Conservation (phyloP, 2,329 filamentous ascomycete genomes). For the Emericellopsis atlantica region DNA sequence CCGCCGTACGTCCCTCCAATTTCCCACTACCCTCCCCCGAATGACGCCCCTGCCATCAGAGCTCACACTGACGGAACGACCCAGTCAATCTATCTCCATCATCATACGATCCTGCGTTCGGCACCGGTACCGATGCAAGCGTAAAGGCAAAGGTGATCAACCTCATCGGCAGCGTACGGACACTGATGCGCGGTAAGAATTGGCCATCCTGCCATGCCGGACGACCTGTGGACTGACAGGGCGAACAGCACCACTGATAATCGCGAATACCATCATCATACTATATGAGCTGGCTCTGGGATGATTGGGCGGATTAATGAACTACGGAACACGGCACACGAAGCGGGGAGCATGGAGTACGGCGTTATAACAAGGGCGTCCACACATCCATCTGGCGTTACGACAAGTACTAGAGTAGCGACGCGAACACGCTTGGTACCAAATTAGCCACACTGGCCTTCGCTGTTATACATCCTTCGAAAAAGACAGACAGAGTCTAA, state of each 20-base stretch:
- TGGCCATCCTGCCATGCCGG: not conserved
- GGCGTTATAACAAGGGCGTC: too few species aligned
- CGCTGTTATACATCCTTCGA: too few species aligned
- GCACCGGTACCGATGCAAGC: constrained; percentile 58
- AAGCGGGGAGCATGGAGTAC: too few species aligned
- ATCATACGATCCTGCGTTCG: constrained; percentile 66
- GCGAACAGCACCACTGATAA: constrained; percentile 64
- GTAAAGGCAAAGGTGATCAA: constrained; percentile 82
- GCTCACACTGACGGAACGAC: not conserved
- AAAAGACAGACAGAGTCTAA: too few species aligned
- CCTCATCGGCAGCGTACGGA: constrained; percentile 80
- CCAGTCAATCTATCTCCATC: constrained; percentile 62
- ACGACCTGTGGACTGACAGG: not conserved
- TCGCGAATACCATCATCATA: constrained; percentile 72
- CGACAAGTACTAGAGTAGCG: too few species aligned
- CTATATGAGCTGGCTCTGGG: constrained; percentile 69
- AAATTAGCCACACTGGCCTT: too few species aligned
- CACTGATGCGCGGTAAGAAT: constrained; percentile 71
- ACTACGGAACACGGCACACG: too few species aligned
- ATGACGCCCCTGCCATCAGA: not conserved
- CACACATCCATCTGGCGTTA: too few species aligned
- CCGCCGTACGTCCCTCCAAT: constrained; percentile 31
- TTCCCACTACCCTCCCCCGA: not conserved
- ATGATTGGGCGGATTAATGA: constrained; percentile 22
- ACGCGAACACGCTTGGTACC: too few species aligned